These are phyloP conservation scores for Carex parvula DNA, from an alignment of 176 grass and related monocot genomes.

Conservation along the genomic window DNA sequence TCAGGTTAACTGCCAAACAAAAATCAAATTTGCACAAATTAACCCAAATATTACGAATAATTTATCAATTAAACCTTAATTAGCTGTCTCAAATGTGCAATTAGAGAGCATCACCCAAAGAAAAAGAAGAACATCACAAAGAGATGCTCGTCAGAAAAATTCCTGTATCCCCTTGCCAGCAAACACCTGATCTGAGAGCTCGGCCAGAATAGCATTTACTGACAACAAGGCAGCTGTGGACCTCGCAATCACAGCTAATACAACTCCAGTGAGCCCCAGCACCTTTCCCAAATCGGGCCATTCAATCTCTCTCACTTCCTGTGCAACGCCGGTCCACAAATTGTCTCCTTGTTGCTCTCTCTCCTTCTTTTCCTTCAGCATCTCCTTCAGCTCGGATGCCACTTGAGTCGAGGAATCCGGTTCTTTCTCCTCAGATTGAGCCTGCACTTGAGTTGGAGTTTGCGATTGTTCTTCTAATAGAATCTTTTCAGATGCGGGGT, in stretches of 20 bases:
- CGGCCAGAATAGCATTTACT: constrained; percentile 72
- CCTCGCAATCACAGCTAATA: constrained; percentile 74
- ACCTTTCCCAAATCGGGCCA: constrained; percentile 75
- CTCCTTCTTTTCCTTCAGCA: constrained; percentile 50
- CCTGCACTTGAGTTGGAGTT: background rate
- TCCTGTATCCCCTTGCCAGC: background rate
- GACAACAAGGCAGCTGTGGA: constrained; percentile 76
- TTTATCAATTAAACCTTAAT: background rate
- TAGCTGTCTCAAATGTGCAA: background rate
- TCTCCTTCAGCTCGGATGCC: constrained; percentile 76
- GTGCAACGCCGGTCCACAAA: constrained; percentile 47
- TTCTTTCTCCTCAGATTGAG: constrained; percentile 8
- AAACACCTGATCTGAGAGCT: constrained; percentile 47
- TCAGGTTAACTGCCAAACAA: too few relatives aligned
- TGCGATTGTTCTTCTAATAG: background rate
- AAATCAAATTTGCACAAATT: background rate
- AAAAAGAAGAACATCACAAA: background rate
- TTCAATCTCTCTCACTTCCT: constrained; percentile 76
- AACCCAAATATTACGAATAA: background rate
- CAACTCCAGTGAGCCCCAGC: constrained; percentile 73
- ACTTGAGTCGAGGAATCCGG: constrained; percentile 26
- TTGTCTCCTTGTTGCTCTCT: constrained; percentile 28
- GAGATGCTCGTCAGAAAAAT: background rate
- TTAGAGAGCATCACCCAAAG: background rate
- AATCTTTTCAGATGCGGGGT: background rate